phyloP scores from a whole-genome alignment of 257 asterid genomes.

The Hygrophila difformis region DNA sequence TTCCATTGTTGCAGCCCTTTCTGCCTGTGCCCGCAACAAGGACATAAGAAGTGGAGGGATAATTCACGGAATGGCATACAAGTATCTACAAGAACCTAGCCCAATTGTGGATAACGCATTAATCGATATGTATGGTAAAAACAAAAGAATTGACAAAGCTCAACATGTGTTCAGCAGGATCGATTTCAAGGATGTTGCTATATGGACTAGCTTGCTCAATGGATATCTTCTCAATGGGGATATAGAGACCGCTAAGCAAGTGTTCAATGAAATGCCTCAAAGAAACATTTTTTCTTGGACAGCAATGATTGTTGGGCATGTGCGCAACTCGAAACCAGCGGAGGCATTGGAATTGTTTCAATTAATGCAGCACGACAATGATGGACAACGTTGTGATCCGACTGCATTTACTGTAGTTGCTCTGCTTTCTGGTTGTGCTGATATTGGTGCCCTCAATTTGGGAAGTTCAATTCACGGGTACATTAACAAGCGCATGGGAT shows the following conservation, averaged over 20 bases:
- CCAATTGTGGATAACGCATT: slow-evolving; percentile 49
- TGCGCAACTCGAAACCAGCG: slow-evolving; percentile 40
- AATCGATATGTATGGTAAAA: slow-evolving; percentile 66
- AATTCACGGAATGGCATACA: slow-evolving; percentile 54
- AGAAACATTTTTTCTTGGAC: slow-evolving; percentile 79
- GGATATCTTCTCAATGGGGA: slow-evolving; percentile 46
- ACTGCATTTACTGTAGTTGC: slow-evolving; percentile 58
- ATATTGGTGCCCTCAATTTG: slow-evolving; percentile 64
- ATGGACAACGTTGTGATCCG: slow-evolving; percentile 33
- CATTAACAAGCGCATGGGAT: slow-evolving; percentile 39
- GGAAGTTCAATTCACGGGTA: slow-evolving; percentile 61
- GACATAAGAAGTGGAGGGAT: slow-evolving; percentile 38
- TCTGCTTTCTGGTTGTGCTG: slow-evolving; percentile 81
- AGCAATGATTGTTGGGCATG: slow-evolving; percentile 68
- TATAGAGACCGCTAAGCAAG: slow-evolving; percentile 32
- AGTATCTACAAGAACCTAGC: slow-evolving; percentile 29
- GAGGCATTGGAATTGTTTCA: slow-evolving; percentile 47
- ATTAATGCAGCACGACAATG: slow-evolving; percentile 47
- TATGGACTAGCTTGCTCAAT: slow-evolving; percentile 72
- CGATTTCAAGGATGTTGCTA: slow-evolving; percentile 43
- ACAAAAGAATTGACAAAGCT: slow-evolving; percentile 32
- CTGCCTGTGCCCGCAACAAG: slow-evolving; percentile 51
- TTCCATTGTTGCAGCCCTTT: slow-evolving; percentile 54
- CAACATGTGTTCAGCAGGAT: slow-evolving; percentile 34
- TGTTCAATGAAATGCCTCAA: slow-evolving; percentile 59